Conservation (phyloP, 2,329 filamentous ascomycete species). For the Metarhizium rileyi region DNA sequence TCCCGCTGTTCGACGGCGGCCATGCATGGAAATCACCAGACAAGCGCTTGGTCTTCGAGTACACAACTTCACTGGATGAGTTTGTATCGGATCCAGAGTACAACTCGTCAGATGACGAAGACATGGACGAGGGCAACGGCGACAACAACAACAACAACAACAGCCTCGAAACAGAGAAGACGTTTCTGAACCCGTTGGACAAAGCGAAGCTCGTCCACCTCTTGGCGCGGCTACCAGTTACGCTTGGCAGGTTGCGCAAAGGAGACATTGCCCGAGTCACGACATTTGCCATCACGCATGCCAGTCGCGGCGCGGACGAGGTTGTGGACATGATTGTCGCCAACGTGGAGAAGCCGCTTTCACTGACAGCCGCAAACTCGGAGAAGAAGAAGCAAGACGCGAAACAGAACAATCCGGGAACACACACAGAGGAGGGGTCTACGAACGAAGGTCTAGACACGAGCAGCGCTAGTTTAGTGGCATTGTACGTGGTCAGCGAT, state of each 20-base stretch:
- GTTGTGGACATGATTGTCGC: slow-evolving; percentile 80
- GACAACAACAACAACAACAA: slow-evolving; percentile 39
- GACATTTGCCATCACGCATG: slow-evolving; percentile 80
- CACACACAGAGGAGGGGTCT: slow-evolving; percentile 25
- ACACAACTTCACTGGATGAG: slow-evolving; percentile 64
- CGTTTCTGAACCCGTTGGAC: slow-evolving; percentile 71
- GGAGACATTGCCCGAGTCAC: slow-evolving; percentile 82
- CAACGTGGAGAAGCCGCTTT: slow-evolving; percentile 71
- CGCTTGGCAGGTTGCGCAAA: slow-evolving; percentile 63
- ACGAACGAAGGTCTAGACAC: slow-evolving; percentile 44
- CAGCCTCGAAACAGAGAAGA: slow-evolving; percentile 37
- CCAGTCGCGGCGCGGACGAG: slow-evolving; percentile 76
- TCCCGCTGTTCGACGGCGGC: slow-evolving; percentile 65
- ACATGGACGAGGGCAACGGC: slow-evolving; percentile 49
- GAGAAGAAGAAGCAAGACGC: slow-evolving; percentile 32
- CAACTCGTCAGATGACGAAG: slow-evolving; percentile 78
- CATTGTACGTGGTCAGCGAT: slow-evolving; percentile 67
- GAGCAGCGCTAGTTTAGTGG: slow-evolving; percentile 67
- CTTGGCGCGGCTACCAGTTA: slow-evolving; percentile 71
- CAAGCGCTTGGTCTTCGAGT: slow-evolving; percentile 66
- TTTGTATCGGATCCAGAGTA: slow-evolving; percentile 79
- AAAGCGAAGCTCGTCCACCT: slow-evolving; percentile 79
- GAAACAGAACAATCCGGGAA: slow-evolving; percentile 19
- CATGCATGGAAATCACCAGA: slow-evolving; percentile 71
- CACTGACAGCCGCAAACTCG: slow-evolving; percentile 61